A percentile compares a stretch with the other conserved stretches of the same genome.
phyloP scores from a whole-genome alignment of 768 basidiomycete genomes.

The Rickenella mellea region DNA sequence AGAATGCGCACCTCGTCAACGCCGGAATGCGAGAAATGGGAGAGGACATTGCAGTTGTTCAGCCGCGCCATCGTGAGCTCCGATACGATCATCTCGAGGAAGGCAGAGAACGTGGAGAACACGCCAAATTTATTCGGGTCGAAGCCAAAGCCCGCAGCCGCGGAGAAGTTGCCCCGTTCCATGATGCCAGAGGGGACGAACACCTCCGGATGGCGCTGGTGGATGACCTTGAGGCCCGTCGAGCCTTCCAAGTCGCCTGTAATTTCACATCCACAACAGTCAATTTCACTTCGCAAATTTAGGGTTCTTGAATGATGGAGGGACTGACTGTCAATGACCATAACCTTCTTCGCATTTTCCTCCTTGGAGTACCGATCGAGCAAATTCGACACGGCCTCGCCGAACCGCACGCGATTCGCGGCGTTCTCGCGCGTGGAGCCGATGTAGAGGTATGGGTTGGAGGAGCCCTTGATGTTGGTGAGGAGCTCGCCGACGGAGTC shows the following conservation, averaged over 20 bases:
- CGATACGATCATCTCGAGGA: conserved; percentile 85
- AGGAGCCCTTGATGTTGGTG: conserved; percentile 48
- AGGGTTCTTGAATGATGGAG: too few species aligned
- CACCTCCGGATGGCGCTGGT: conserved; percentile 84
- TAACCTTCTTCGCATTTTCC: conserved; percentile 68
- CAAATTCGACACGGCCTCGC: conserved; percentile 73
- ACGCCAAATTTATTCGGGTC: conserved; percentile 75
- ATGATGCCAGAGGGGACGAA: conserved; percentile 81
- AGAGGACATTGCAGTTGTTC: conserved; percentile 81
- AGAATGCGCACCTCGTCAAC: conserved; percentile 32
- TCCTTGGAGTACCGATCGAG: conserved; percentile 68
- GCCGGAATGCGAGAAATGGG: conserved; percentile 86
- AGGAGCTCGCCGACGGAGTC: conserved; percentile 44
- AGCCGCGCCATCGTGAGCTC: conserved; percentile 90
- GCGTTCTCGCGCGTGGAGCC: conserved; percentile 69
- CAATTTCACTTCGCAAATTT: too few species aligned
- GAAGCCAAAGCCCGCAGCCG: conserved; percentile 83
- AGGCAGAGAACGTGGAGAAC: conserved; percentile 86
- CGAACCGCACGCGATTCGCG: conserved; percentile 78
- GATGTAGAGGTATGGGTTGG: conserved; percentile 48
- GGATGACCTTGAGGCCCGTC: conserved; percentile 80
- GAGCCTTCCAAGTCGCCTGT: conserved; percentile 81
- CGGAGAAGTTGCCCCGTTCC: conserved; percentile 79
- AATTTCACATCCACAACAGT: conserved; percentile 5
- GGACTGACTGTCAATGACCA: conserved; percentile 76